Conservation (phyloP, 1,139 yeast species). For the Diutina sp. region DNA sequence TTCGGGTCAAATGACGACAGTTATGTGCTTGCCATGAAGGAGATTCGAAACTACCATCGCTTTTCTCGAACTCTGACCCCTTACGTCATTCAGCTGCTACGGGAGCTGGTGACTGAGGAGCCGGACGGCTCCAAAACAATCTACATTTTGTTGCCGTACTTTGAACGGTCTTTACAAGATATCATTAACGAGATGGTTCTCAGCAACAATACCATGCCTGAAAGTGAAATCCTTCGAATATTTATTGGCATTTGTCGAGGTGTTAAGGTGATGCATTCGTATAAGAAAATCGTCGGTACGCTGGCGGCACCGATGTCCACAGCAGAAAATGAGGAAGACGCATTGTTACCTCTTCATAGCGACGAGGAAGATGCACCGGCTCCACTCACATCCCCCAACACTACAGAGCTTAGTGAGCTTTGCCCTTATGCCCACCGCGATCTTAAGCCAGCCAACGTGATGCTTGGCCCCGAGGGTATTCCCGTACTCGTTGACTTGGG, state of each 20-base stretch:
- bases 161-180: constrained; percentile 64
- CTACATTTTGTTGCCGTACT: constrained; percentile 70
- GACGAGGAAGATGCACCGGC: constrained; percentile 15
- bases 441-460: constrained; percentile 78
- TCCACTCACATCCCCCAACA: neutral
- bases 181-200: constrained; percentile 51
- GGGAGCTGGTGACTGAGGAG: constrained; percentile 60
- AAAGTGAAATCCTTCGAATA: constrained; percentile 46
- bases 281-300: constrained; percentile 17
- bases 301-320: constrained; percentile 4
- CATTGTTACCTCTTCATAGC: constrained; percentile 14
- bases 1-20: constrained; percentile 64
- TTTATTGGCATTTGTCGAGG: constrained; percentile 68
- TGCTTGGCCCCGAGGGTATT: constrained; percentile 59
- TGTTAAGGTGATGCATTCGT: constrained; percentile 61
- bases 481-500: constrained; percentile 84
- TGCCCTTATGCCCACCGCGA: constrained; percentile 78
- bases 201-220: constrained; percentile 39
- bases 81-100: constrained; percentile 56
- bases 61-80: constrained; percentile 40
- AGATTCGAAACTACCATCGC: constrained; percentile 61
- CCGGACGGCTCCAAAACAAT: constrained; percentile 70
- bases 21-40: constrained; percentile 53
- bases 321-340: constrained; percentile 17
- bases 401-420: constrained; percentile 42